A percentile compares a stretch with the other conserved stretches of the same genome.
Evolutionary conservation across 1,284 basidiomycete genomes (phyloP).

Genomic region (Coniophora puteana): DNA sequence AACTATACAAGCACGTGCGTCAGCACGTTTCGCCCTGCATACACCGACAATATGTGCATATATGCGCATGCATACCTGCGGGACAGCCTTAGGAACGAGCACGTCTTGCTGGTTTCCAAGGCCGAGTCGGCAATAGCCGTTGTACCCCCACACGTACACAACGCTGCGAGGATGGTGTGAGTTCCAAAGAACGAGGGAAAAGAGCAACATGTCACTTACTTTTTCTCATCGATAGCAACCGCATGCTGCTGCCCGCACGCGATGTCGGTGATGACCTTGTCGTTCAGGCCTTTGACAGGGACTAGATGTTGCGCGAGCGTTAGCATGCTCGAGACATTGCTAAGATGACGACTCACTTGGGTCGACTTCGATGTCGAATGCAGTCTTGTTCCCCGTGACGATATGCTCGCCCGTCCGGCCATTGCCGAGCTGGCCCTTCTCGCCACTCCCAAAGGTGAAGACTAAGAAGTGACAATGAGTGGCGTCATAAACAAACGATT

Average conservation of each 20-base stretch:
- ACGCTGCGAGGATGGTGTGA: conserved; percentile 32
- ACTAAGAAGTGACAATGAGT: conserved; percentile 39
- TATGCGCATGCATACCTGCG: conserved; percentile 44
- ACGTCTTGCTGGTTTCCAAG: conserved; percentile 84
- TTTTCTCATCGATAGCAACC: conserved; percentile 76
- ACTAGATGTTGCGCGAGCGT: conserved; percentile 39
- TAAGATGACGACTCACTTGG: conserved; percentile 49
- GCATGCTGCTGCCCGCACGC: conserved; percentile 86
- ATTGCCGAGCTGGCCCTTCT: conserved; percentile 91
- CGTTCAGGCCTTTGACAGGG: conserved; percentile 67
- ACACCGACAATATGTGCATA: conserved; percentile 36
- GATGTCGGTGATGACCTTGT: conserved; percentile 77
- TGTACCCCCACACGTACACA: conserved; percentile 87
- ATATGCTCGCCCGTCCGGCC: conserved; percentile 89
- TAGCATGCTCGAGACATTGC: conserved; percentile 9
- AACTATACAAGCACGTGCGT: conserved; percentile 43
- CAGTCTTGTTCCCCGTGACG: conserved; percentile 77
- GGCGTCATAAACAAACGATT: conserved; percentile 5
- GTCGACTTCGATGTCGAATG: conserved; percentile 74
- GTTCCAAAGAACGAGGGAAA: conserved; percentile 2
- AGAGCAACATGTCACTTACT: conserved; percentile 36
- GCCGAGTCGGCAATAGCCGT: conserved; percentile 78
- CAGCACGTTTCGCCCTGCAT: conserved; percentile 57
- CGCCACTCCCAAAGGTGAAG: conserved; percentile 87
- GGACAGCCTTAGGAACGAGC: conserved; percentile 72